Evolutionary conservation across 1,284 basidiomycete species (phyloP).

Genomic region (Sutorius eximius): DNA sequence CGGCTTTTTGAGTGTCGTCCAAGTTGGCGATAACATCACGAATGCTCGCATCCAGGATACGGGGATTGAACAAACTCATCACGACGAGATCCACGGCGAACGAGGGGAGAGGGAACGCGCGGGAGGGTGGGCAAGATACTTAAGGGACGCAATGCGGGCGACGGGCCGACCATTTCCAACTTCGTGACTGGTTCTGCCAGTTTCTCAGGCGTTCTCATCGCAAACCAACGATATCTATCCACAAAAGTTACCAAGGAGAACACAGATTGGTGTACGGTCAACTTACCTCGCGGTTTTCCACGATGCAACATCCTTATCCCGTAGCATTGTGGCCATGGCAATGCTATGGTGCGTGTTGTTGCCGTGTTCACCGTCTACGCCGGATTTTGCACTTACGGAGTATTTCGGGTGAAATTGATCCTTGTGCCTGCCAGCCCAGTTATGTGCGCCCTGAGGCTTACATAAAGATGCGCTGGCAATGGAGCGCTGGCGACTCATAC

Average conservation of each 20-base stretch:
- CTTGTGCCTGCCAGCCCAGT: background rate
- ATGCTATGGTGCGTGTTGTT: background rate
- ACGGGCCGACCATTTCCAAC: conserved; percentile 10
- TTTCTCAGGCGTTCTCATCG: conserved; percentile 17
- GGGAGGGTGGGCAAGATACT: background rate
- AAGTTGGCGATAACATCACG: conserved; percentile 12
- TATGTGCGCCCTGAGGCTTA: too few relatives aligned
- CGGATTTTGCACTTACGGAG: background rate
- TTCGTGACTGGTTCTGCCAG: conserved; percentile 5
- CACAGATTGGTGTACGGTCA: background rate
- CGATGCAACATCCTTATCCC: background rate
- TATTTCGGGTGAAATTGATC: background rate
- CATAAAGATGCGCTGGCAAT: too few relatives aligned
- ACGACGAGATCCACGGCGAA: background rate
- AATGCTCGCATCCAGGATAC: conserved; percentile 17
- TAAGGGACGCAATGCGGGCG: conserved; percentile 16
- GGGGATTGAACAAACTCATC: conserved; percentile 53
- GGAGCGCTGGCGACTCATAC: too few relatives aligned
- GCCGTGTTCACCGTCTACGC: background rate
- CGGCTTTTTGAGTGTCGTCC: conserved; percentile 50
- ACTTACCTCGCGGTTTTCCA: background rate
- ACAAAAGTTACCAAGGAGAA: background rate
- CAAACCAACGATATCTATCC: background rate
- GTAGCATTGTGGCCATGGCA: background rate
- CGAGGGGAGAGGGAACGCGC: background rate